A percentile compares a stretch with the other conserved stretches of the same genome.
Evolutionary conservation across 495 filamentous ascomycete genomes (phyloP).

Genomic region (Glonium stellatum): DNA sequence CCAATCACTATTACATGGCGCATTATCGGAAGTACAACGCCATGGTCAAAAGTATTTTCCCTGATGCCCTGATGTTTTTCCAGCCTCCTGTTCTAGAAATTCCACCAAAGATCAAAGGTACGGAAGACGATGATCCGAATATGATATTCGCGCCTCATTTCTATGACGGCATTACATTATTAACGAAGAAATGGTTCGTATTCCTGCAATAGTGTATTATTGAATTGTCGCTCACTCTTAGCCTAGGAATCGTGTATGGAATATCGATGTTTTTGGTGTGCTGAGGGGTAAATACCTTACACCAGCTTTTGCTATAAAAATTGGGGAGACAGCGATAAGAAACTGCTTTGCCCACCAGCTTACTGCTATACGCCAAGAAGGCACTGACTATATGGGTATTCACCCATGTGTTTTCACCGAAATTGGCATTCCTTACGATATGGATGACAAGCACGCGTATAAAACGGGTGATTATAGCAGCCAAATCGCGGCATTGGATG

Average conservation of each 20-base stretch:
- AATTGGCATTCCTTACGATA: conserved; percentile 97
- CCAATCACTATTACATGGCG: conserved; percentile 80
- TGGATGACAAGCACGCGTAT: conserved; percentile 94
- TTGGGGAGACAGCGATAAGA: conserved; percentile 90
- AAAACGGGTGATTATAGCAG: conserved; percentile 94
- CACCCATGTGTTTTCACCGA: conserved; percentile 90
- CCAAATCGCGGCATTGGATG: conserved; percentile 91
- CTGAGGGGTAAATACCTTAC: conserved; percentile 80
- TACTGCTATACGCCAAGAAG: conserved; percentile 79
- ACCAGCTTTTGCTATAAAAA: conserved; percentile 82
- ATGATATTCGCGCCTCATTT: conserved; percentile 93
- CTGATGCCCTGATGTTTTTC: conserved; percentile 77
- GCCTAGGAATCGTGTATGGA: conserved; percentile 78
- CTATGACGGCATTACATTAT: conserved; percentile 91
- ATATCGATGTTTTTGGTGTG: conserved; percentile 89
- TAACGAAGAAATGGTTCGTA: conserved; percentile 89
- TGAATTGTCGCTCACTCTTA: conserved; percentile 8
- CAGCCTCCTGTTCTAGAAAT: conserved; percentile 90
- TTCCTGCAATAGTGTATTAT: neutral
- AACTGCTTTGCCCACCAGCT: conserved; percentile 92
- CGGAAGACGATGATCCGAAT: conserved; percentile 76
- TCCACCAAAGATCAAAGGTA: conserved; percentile 80
- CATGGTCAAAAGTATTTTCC: conserved; percentile 66
- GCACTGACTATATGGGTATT: conserved; percentile 79
- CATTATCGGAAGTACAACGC: conserved; percentile 72